Percentiles rank a stretch among this genome's conserved stretches.
These are phyloP conservation scores for Sugiyamaella neomexicana DNA, from an alignment of 1,139 yeast species.

Conservation along the genomic window DNA sequence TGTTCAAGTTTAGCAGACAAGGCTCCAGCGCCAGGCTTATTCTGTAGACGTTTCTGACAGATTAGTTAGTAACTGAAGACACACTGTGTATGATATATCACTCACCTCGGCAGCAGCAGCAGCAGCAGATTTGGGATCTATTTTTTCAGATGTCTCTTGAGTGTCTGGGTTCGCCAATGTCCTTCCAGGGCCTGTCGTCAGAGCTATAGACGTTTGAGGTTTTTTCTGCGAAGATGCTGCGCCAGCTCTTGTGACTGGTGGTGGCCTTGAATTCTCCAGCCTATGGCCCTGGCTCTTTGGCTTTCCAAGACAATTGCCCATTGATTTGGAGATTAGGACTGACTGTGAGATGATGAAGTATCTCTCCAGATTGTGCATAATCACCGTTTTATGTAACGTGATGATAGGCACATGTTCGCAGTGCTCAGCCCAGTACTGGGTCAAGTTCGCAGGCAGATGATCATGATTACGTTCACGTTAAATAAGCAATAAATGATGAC, in stretches of 20 bases:
- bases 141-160: not conserved
- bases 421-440: not conserved
- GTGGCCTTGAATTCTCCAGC: not conserved
- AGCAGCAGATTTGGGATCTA: constrained; percentile 30
- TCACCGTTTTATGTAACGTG: not conserved
- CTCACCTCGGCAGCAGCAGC: constrained; percentile 33
- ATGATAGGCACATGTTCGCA: too few species aligned
- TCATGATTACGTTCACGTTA: too few species aligned
- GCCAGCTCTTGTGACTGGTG: constrained; percentile 1
- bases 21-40: constrained; percentile 27
- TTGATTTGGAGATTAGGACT: not conserved
- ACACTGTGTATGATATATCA: not conserved
- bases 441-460: too few species aligned
- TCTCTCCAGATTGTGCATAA: not conserved
- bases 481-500: too few species aligned
- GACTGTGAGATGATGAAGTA: not conserved
- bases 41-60: constrained; percentile 20
- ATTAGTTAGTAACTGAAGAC: not conserved
- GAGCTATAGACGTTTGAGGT: not conserved
- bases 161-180: constrained; percentile 8
- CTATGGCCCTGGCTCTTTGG: constrained; percentile 13
- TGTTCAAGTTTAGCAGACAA: constrained; percentile 34
- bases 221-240: not conserved
- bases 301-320: constrained; percentile 18
- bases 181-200: constrained; percentile 1